These are phyloP conservation scores for Metrosideros polymorpha DNA, from an alignment of 441 rosid species.

Conservation along the genomic window DNA sequence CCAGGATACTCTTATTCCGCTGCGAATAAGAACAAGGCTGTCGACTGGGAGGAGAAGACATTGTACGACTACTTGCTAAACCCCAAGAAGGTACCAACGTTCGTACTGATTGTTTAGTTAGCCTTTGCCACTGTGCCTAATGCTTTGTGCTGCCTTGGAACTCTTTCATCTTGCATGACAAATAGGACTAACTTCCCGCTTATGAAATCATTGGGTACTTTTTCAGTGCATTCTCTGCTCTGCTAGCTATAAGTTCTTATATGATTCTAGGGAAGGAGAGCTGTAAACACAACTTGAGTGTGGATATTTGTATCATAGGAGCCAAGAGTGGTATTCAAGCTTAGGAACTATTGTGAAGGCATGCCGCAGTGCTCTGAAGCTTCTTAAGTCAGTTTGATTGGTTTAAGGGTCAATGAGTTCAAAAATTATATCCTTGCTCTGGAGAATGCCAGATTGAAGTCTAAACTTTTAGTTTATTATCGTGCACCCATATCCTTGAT, in stretches of 20 bases:
- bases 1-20: conserved; percentile 67
- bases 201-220: neutral
- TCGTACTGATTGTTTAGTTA: neutral
- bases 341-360: neutral
- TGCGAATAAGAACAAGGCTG: conserved; percentile 62
- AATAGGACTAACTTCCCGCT: neutral
- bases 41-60: conserved; percentile 53
- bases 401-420: neutral
- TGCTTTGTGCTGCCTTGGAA: no score
- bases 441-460: neutral
- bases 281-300: neutral
- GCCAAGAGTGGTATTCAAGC: neutral
- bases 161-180: no score
- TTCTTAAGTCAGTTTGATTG: neutral
- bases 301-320: neutral
- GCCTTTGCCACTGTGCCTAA: no score
- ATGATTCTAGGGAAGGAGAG: neutral
- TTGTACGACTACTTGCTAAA: conserved; percentile 60
- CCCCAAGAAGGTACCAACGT: conserved; percentile 44
- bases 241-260: neutral
- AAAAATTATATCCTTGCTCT: neutral
- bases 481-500: neutral
- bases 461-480: neutral
- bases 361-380: neutral
- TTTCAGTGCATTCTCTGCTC: neutral